Percentiles rank a stretch among this genome's conserved stretches.
Evolutionary conservation across 345 rosid genomes (phyloP).

Genomic region (Bruguiera parviflora): DNA sequence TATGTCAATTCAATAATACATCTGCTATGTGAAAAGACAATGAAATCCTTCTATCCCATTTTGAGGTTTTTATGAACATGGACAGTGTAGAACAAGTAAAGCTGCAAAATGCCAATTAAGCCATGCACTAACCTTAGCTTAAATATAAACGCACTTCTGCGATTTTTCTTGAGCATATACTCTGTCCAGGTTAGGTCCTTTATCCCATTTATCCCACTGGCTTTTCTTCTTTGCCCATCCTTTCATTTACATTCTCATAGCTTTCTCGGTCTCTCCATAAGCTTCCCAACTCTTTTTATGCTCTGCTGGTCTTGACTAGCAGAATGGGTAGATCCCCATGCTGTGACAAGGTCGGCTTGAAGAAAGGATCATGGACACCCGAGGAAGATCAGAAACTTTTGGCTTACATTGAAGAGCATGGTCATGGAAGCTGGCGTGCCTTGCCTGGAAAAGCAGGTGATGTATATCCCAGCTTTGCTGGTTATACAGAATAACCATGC

Average conservation of each 20-base stretch:
- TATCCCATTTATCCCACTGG: slow-evolving; percentile 39
- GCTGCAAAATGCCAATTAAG: not conserved
- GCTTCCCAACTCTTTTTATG: not conserved
- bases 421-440: slow-evolving; percentile 20
- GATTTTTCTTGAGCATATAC: slow-evolving; percentile 21
- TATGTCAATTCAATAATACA: not conserved
- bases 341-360: slow-evolving; percentile 12
- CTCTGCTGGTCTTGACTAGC: slow-evolving; percentile 10
- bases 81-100: slow-evolving; percentile 3
- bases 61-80: not conserved
- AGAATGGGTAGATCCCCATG: slow-evolving; percentile 15
- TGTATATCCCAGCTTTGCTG: not conserved
- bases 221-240: slow-evolving; percentile 38
- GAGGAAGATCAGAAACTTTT: slow-evolving; percentile 20
- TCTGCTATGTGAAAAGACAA: slow-evolving; percentile 4
- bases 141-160: slow-evolving; percentile 22
- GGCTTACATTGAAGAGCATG: slow-evolving; percentile 16
- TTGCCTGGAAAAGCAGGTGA: slow-evolving; percentile 22
- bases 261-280: not conserved
- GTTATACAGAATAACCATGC: too few species aligned
- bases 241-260: slow-evolving; percentile 29
- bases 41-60: slow-evolving; percentile 1
- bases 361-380: slow-evolving; percentile 19
- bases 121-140: not conserved
- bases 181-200: slow-evolving; percentile 28